Percentiles rank a stretch among this genome's conserved stretches.
These are phyloP conservation scores for Comarum palustre DNA, from an alignment of 306 rosid species.

Conservation along the genomic window DNA sequence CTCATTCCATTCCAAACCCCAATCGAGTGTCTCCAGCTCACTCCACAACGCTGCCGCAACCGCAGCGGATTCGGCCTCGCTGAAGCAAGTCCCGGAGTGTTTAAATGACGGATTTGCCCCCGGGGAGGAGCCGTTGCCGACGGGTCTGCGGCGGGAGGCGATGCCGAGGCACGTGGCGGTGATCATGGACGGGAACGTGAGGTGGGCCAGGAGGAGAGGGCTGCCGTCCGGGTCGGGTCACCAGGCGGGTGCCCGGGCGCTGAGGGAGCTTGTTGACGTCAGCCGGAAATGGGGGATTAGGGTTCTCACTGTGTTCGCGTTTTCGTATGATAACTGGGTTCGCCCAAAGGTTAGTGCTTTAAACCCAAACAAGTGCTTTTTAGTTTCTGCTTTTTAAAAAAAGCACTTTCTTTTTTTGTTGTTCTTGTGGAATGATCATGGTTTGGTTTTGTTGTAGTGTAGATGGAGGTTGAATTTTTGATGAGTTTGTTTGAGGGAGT, in stretches of 20 bases:
- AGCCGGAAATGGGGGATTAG: slow-evolving; percentile 57
- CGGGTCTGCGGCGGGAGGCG: slow-evolving; percentile 43
- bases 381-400: not conserved
- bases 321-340: slow-evolving; percentile 65
- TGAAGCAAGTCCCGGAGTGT: slow-evolving; percentile 7
- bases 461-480: slow-evolving; percentile 68
- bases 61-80: not conserved
- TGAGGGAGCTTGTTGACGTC: slow-evolving; percentile 39
- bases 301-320: slow-evolving; percentile 63
- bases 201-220: slow-evolving; percentile 65
- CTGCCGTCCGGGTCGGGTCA: slow-evolving; percentile 51
- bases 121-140: slow-evolving; percentile 34
- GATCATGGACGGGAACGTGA: slow-evolving; percentile 72
- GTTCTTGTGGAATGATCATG: not conserved
- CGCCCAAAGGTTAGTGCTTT: slow-evolving; percentile 52
- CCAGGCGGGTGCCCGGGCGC: slow-evolving; percentile 46
- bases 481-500: slow-evolving; percentile 52
- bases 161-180: slow-evolving; percentile 88
- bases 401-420: not conserved
- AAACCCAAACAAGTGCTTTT: not conserved
- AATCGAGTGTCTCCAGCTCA: slow-evolving; percentile 10
- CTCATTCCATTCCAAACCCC: not conserved
- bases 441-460: slow-evolving; percentile 24
- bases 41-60: slow-evolving; percentile 8
- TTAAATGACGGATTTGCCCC: not conserved